Conservation (phyloP, 1,139 yeast genomes). For the Magnusiomyces suaveolens region DNA sequence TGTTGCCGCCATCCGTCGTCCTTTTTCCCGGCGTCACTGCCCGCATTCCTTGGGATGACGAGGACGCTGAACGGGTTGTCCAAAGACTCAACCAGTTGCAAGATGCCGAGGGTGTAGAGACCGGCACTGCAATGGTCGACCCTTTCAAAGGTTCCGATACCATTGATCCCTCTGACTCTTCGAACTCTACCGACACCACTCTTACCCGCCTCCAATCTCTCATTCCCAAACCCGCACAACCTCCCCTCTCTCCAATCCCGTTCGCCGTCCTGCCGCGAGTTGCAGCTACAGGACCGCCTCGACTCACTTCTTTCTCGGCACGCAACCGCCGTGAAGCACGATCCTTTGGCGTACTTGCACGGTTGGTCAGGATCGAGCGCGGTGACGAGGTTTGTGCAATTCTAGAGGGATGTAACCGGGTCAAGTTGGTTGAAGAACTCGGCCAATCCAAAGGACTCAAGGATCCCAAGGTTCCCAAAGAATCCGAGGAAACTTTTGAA, state of each 20-base stretch:
- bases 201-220: background rate
- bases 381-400: constrained; percentile 17
- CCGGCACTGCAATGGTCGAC: background rate
- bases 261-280: constrained; percentile 10
- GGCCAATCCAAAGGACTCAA: background rate
- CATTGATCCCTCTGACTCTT: background rate
- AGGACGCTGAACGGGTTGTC: constrained; percentile 14
- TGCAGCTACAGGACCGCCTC: constrained; percentile 6
- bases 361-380: constrained; percentile 19
- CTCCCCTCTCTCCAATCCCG: constrained; percentile 4
- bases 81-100: constrained; percentile 9
- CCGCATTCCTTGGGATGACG: constrained; percentile 15
- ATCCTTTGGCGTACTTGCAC: constrained; percentile 23
- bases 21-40: constrained; percentile 22
- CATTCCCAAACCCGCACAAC: background rate
- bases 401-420: constrained; percentile 24
- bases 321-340: constrained; percentile 1
- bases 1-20: constrained; percentile 18
- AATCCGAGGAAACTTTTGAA: background rate
- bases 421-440: constrained; percentile 18
- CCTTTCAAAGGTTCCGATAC: background rate
- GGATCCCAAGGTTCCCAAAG: constrained; percentile 5
- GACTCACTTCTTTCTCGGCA: background rate
- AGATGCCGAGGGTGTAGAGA: too few relatives aligned
- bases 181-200: background rate